These are phyloP conservation scores for Colletotrichum zoysiae DNA, from an alignment of 2,329 filamentous ascomycete genomes.

Conservation along the genomic window DNA sequence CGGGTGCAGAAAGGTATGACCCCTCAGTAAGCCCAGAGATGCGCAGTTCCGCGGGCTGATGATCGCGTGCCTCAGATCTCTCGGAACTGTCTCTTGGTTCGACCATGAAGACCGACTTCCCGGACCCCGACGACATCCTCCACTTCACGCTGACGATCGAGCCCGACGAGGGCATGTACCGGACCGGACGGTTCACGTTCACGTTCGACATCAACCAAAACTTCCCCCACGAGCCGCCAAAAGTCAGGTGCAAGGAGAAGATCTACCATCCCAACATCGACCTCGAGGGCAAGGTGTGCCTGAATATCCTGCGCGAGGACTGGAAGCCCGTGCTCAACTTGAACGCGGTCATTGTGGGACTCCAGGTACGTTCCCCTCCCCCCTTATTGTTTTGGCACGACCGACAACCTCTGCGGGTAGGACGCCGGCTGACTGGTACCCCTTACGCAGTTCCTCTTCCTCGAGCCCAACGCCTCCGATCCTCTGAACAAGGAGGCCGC, in stretches of 20 bases:
- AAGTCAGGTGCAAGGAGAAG: constrained; percentile 96
- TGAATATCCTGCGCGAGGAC: constrained; percentile 97
- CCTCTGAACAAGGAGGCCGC: constrained; percentile 99
- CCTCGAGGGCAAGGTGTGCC: constrained; percentile 94
- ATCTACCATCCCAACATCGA: constrained; percentile 99
- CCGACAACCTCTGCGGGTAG: background rate
- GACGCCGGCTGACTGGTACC: constrained; percentile 44
- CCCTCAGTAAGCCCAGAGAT: constrained; percentile 7
- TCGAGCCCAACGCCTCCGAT: constrained; percentile 96
- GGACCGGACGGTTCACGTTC: constrained; percentile 88
- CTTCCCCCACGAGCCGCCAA: constrained; percentile 97
- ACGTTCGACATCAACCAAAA: constrained; percentile 92
- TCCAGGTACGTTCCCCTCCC: constrained; percentile 72
- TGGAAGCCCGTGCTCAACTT: constrained; percentile 99
- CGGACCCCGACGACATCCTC: constrained; percentile 86
- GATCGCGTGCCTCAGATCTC: constrained; percentile 69
- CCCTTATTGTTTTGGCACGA: constrained; percentile 42
- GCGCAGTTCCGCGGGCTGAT: constrained; percentile 23
- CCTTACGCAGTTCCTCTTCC: constrained; percentile 84
- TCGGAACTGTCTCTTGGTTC: constrained; percentile 82
- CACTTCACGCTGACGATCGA: constrained; percentile 86
- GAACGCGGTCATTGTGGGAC: constrained; percentile 94
- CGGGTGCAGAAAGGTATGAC: constrained; percentile 90
- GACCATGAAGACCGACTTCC: constrained; percentile 86
- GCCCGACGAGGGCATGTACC: constrained; percentile 90